Evolutionary conservation across 2,329 filamentous ascomycete species (phyloP).

Genomic region (Leptodontidium sp.): DNA sequence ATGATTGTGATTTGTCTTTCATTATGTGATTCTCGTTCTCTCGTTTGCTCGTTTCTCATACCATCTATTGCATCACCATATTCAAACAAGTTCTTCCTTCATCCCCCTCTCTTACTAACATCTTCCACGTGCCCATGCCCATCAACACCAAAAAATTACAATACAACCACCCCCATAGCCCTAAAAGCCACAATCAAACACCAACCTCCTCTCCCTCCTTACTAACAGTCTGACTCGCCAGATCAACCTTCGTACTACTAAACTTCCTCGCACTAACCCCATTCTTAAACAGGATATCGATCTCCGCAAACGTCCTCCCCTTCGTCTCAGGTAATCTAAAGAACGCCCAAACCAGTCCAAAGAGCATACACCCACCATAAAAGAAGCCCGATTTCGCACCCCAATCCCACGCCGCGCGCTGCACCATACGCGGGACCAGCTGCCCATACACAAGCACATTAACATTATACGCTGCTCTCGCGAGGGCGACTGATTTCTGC

Average conservation of each 20-base stretch:
- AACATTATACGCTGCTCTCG: slow-evolving; percentile 13
- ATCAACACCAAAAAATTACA: too few relatives aligned
- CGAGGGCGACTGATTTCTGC: not conserved
- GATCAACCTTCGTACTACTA: slow-evolving; percentile 28
- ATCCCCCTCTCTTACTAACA: fast-evolving
- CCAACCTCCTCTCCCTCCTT: not conserved
- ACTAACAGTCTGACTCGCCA: not conserved
- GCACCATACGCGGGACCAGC: slow-evolving; percentile 19
- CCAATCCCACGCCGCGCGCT: slow-evolving; percentile 16
- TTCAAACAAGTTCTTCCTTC: too few relatives aligned
- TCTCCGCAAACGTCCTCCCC: slow-evolving; percentile 82
- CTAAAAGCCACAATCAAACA: not conserved
- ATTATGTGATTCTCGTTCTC: too few relatives aligned
- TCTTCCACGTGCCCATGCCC: too few relatives aligned
- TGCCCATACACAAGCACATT: slow-evolving; percentile 20
- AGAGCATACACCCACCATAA: slow-evolving; percentile 6
- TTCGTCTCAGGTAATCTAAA: slow-evolving; percentile 76
- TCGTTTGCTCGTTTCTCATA: too few relatives aligned
- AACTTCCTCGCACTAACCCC: slow-evolving; percentile 55
- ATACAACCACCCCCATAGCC: too few relatives aligned
- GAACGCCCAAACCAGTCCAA: slow-evolving; percentile 11
- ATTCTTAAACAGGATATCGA: slow-evolving; percentile 82
- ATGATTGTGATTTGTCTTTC: too few relatives aligned
- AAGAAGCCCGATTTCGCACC: slow-evolving; percentile 22
- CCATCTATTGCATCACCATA: too few relatives aligned